Base-by-base conservation (phyloP, 2,329 filamentous ascomycete species). In the Fusarium musae region DNA sequence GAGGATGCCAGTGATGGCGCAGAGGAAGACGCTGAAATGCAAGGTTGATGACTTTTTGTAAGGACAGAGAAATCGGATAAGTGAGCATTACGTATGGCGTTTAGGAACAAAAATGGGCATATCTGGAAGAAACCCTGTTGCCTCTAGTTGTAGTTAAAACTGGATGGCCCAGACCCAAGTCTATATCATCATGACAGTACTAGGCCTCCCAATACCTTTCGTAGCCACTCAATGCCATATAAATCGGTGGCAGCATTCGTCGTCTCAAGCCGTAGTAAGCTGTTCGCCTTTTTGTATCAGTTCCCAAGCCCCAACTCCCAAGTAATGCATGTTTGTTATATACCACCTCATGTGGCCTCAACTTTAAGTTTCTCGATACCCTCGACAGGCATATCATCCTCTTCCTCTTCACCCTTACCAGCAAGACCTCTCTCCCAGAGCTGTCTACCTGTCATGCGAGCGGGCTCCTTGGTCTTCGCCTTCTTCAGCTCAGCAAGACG, bases 401-500 rank as follows among this genome's bases (percentile, higher is more conserved):
- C 90, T 4, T 87, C 90, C 21, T 90, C 90, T 50, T 92, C 91
- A 70, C 82, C 87, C 83, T 91, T 93, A 53, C 89, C 87, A 57
- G 84, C 92, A 77, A 95, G 82, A 34, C 93, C 93, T 57, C 87
- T 87, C 85, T 95, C 93, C 92, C 93, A 96, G 42, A 96, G 85
- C 79, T 96, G 92, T 78, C 85, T 91, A 23, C 93, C 93, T 2
- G 93, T 92, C 74, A 95, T 82, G 79, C 87, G 91, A 43, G 91
- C 88, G 21, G 93, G 90, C 69, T 93, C 93, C 86, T 94, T 96
- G 67, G 90, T 87, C 78, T 86, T 92, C 23, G 91, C 90, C 84
- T 94, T 92, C 83, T 93, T 95, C 84, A 94, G 89, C 84, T 97
- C 95, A 56, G 95, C 94, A 39, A 91, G 86, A 72, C 93, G 90